Evolutionary conservation across 1,139 yeast genomes (phyloP).

Genomic region (Nakaseomyces sp.): DNA sequence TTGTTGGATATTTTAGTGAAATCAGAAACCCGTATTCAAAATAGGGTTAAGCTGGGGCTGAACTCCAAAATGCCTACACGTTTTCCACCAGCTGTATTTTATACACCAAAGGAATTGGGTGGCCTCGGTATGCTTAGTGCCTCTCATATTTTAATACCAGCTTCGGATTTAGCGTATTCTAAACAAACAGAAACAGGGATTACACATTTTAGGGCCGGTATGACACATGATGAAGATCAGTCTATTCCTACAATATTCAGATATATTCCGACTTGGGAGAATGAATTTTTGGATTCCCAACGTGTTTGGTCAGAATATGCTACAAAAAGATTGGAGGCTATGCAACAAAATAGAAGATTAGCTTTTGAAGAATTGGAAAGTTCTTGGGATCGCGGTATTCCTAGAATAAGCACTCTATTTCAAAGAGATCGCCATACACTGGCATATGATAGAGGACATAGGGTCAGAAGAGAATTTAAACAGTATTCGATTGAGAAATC

Average conservation of each 20-base stretch:
- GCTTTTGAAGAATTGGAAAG: conserved; percentile 91
- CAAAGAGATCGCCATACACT: conserved; percentile 92
- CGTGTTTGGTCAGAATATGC: conserved; percentile 98
- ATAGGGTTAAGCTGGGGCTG: conserved; percentile 86
- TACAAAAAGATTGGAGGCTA: conserved; percentile 78
- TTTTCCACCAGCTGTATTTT: conserved; percentile 97
- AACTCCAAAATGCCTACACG: conserved; percentile 98
- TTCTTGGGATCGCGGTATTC: conserved; percentile 94
- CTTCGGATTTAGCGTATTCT: conserved; percentile 86
- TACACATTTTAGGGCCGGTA: conserved; percentile 89
- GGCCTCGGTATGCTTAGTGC: conserved; percentile 98
- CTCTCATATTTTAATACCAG: conserved; percentile 88
- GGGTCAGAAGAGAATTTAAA: conserved; percentile 71
- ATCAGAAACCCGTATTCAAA: conserved; percentile 89
- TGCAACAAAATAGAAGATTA: conserved; percentile 73
- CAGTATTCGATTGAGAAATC: conserved; percentile 61
- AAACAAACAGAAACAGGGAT: conserved; percentile 91
- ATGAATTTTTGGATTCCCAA: conserved; percentile 88
- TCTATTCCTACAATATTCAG: conserved; percentile 89
- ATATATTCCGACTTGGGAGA: conserved; percentile 93
- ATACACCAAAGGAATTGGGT: conserved; percentile 94
- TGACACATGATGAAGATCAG: conserved; percentile 71
- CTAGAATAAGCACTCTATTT: conserved; percentile 88
- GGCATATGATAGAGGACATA: conserved; percentile 91
- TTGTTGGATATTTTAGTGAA: conserved; percentile 76